These are phyloP conservation scores for Astrocystis sublimbata DNA, from an alignment of 495 filamentous ascomycete species.

Conservation along the genomic window DNA sequence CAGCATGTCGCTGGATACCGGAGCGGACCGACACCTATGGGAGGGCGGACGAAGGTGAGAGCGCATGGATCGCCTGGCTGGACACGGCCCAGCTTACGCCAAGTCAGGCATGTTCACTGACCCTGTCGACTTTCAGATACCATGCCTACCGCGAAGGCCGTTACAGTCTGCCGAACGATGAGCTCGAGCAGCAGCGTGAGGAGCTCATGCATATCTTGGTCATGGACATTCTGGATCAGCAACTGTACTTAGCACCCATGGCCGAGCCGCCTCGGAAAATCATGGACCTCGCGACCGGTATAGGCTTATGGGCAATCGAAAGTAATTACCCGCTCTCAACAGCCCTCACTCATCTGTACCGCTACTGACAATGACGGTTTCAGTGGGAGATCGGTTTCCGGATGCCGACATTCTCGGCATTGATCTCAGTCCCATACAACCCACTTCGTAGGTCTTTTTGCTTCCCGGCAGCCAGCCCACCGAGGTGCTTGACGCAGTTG, in stretches of 20 bases:
- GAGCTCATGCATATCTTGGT: constrained; percentile 67
- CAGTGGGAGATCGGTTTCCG: constrained; percentile 19
- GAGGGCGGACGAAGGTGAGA: constrained; percentile 20
- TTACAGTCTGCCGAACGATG: constrained; percentile 62
- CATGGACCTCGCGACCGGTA: constrained; percentile 39
- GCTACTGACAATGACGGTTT: not conserved
- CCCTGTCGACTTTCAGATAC: constrained; percentile 36
- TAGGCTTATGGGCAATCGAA: constrained; percentile 52
- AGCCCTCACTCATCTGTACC: constrained; percentile 20
- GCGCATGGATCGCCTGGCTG: not conserved
- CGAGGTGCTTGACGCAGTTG: not conserved
- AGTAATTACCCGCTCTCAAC: constrained; percentile 43
- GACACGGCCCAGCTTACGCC: not conserved
- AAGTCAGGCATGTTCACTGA: not conserved
- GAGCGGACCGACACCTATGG: constrained; percentile 5
- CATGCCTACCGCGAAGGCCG: constrained; percentile 56
- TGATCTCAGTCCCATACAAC: constrained; percentile 51
- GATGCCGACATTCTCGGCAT: constrained; percentile 27
- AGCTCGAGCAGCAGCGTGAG: constrained; percentile 65
- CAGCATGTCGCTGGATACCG: constrained; percentile 7
- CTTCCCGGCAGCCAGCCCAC: too few species aligned
- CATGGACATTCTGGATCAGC: constrained; percentile 48
- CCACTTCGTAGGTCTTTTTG: constrained; percentile 20
- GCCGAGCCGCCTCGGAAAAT: constrained; percentile 26
- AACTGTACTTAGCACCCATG: constrained; percentile 45